A percentile compares a stretch with the other conserved stretches of the same genome.
Conservation (phyloP, 208 protist genomes). For the Trypanosoma conorhini region DNA sequence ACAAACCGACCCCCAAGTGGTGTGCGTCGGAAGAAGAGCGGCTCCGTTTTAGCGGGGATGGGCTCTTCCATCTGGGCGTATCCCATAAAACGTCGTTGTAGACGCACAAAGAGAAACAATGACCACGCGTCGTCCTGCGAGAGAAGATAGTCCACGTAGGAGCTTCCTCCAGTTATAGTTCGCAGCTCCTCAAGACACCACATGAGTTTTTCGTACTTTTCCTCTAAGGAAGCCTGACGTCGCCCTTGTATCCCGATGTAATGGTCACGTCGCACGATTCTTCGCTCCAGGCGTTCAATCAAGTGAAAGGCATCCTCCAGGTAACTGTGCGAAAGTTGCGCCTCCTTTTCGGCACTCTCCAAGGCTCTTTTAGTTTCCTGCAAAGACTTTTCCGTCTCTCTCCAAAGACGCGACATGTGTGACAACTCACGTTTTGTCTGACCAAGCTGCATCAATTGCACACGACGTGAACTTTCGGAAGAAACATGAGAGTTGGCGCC, state of each 20-base stretch:
- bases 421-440: conserved; percentile 61
- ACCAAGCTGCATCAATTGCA: conserved; percentile 36
- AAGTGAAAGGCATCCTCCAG: conserved; percentile 79
- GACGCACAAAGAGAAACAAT: conserved; percentile 58
- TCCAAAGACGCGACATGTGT: conserved; percentile 73
- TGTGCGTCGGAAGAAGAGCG: conserved; percentile 44
- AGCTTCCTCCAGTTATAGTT: conserved; percentile 59
- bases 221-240: conserved; percentile 66
- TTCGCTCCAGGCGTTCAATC: conserved; percentile 83
- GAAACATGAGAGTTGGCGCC: background rate
- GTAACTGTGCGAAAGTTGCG: conserved; percentile 68
- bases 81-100: conserved; percentile 58
- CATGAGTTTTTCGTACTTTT: conserved; percentile 90
- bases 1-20: conserved; percentile 44
- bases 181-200: conserved; percentile 83
- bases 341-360: conserved; percentile 84
- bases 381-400: conserved; percentile 82
- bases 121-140: conserved; percentile 64
- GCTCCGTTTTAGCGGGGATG: background rate
- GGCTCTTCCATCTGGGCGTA: conserved; percentile 32
- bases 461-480: conserved; percentile 21
- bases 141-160: conserved; percentile 77
- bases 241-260: conserved; percentile 50
- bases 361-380: conserved; percentile 74
- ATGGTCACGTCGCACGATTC: conserved; percentile 66